phyloP scores from a whole-genome alignment of 352 stramenopile species.

The Bremia lactucae region DNA sequence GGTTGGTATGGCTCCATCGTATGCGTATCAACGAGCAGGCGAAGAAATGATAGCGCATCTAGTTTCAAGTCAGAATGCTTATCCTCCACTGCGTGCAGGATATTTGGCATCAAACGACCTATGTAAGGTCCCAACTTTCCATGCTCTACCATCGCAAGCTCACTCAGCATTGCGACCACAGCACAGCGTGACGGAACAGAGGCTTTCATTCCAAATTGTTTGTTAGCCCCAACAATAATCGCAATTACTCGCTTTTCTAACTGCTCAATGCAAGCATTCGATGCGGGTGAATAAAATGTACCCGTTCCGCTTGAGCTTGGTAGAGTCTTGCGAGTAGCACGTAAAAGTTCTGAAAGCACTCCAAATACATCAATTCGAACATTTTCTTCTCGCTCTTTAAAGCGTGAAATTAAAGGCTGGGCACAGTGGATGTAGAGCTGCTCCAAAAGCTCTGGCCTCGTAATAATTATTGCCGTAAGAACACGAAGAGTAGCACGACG shows the following conservation, averaged over 20 bases:
- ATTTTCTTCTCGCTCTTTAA: slow-evolving; percentile 98
- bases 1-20: slow-evolving; percentile 63
- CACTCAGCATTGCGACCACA: slow-evolving; percentile 76
- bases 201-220: slow-evolving; percentile 68
- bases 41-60: slow-evolving; percentile 90
- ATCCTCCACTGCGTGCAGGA: slow-evolving; percentile 80
- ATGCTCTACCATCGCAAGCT: slow-evolving; percentile 67
- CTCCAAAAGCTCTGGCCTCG: slow-evolving; percentile 75
- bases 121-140: slow-evolving; percentile 67
- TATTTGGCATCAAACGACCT: slow-evolving; percentile 63
- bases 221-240: slow-evolving; percentile 67
- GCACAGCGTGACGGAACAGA: slow-evolving; percentile 72
- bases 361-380: slow-evolving; percentile 95
- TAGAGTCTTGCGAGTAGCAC: slow-evolving; percentile 46
- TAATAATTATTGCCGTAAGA: slow-evolving; percentile 87
- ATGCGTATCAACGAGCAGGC: slow-evolving; percentile 89
- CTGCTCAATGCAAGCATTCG: slow-evolving; percentile 37
- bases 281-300: slow-evolving; percentile 18
- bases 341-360: slow-evolving; percentile 90
- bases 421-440: slow-evolving; percentile 78
- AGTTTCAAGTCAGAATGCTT: slow-evolving; percentile 94
- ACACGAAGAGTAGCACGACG: slow-evolving; percentile 87
- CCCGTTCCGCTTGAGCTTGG: slow-evolving; percentile 19
- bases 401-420: slow-evolving; percentile 76
- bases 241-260: slow-evolving; percentile 56